These are phyloP conservation scores for Podospora sp. DNA, from an alignment of 495 filamentous ascomycete species.

Conservation along the genomic window DNA sequence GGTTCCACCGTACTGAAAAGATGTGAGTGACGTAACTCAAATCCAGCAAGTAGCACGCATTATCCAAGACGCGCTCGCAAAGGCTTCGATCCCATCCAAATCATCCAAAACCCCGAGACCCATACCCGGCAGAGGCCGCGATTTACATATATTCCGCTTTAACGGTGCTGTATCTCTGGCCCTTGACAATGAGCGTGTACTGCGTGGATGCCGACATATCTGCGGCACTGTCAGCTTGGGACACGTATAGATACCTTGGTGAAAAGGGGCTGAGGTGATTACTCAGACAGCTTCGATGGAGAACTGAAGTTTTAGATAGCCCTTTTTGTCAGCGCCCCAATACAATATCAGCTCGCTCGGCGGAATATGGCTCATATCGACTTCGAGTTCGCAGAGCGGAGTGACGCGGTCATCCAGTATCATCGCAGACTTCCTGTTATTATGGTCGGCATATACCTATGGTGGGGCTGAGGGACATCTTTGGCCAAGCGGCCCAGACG, in stretches of 20 bases:
- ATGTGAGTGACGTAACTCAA: no score
- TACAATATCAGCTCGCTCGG: conserved; percentile 26
- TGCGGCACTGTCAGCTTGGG: neutral
- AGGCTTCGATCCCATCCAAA: no score
- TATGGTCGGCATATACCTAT: conserved; percentile 36
- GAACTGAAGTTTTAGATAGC: conserved; percentile 34
- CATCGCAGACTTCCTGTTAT: conserved; percentile 27
- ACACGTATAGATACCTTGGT: no score
- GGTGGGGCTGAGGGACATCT: conserved; percentile 29
- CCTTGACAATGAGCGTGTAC: conserved; percentile 40
- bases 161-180: conserved; percentile 36
- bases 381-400: conserved; percentile 33
- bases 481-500: conserved; percentile 29
- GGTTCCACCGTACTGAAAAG: no score
- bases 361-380: conserved; percentile 37
- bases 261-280: no score
- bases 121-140: no score
- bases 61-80: no score
- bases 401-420: conserved; percentile 30
- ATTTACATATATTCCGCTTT: conserved; percentile 39
- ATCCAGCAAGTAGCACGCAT: no score
- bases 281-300: conserved; percentile 39
- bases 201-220: conserved; percentile 38
- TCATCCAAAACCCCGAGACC: no score
- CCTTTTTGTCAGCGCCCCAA: conserved; percentile 35